A percentile compares a stretch with the other conserved stretches of the same genome.
These are phyloP conservation scores for Euryodendron excelsum DNA, from an alignment of 148 eudicot genomes.

Conservation along the genomic window DNA sequence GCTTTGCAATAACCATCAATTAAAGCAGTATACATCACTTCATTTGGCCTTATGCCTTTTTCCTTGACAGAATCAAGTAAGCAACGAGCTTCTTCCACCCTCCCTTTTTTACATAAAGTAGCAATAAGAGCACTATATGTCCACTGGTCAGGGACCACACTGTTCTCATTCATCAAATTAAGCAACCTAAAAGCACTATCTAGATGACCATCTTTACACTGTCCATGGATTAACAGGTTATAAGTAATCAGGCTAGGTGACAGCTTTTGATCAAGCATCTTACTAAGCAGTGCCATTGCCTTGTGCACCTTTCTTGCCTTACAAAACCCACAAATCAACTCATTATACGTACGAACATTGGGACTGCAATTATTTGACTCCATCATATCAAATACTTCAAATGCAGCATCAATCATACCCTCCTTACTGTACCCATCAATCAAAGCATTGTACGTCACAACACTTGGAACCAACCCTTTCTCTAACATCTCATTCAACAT, in stretches of 20 bases:
- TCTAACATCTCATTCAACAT: constrained; percentile 45
- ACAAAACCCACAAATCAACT: constrained; percentile 75
- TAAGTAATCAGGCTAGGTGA: constrained; percentile 59
- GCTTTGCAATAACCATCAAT: constrained; percentile 63
- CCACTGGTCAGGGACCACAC: constrained; percentile 63
- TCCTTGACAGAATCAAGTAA: constrained; percentile 49
- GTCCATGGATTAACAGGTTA: constrained; percentile 67
- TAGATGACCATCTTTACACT: constrained; percentile 63
- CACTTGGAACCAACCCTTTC: constrained; percentile 48
- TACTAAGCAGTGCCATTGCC: constrained; percentile 68
- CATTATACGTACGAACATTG: constrained; percentile 72
- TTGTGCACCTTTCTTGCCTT: constrained; percentile 44
- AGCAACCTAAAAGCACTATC: constrained; percentile 68
- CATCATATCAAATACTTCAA: constrained; percentile 55
- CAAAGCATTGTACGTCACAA: constrained; percentile 72
- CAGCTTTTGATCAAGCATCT: constrained; percentile 57
- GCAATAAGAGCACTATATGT: constrained; percentile 61
- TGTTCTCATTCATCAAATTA: constrained; percentile 53
- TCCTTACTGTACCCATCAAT: constrained; percentile 75
- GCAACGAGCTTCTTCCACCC: constrained; percentile 50
- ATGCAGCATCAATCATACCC: constrained; percentile 58
- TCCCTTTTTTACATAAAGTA: constrained; percentile 56
- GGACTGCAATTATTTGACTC: constrained; percentile 52
- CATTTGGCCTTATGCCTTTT: constrained; percentile 62
- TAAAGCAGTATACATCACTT: constrained; percentile 53